Evolutionary conservation across 352 stramenopile species (phyloP), one percentile per base, ranked within the genome.

Genomic region (Globisporangium parvum): DNA sequence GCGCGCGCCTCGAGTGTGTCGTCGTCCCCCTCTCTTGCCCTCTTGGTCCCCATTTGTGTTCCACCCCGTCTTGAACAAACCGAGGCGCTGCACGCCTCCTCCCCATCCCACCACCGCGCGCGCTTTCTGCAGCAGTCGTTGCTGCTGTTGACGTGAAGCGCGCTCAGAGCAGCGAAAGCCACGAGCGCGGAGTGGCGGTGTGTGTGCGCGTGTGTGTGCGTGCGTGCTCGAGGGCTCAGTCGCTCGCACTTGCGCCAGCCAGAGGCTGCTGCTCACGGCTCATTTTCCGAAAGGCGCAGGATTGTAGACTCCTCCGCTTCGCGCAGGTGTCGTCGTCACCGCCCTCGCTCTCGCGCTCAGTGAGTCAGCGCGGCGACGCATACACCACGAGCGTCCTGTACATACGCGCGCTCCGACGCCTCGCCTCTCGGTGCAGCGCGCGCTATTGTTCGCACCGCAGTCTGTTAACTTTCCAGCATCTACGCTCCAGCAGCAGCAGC

Each of bases 201-300:
- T 18, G 1, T 18, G 39, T 20, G 37, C 12, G 12, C 37, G 12
- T 18, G 17, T 9, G 12, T 18, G 12, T 42, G 37, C 12, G 15
- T 20, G 39, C 0, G 39, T 44, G 39, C 15, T 18, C 39, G 18
- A 31, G 26, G 3, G 26, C 26, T 31, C 26, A 6, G 26, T 31
- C 26, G 26, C 26, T 31, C 26, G 26, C 26, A 31, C 26, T 6
- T 2, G 26, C 14, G 14, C 39, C 39, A 44, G 6, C 39, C 6
- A 5, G 6, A 37, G 6, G 31, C 39, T 44, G 39, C 39, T 44
- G 42, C 6, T 24, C n/a, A n/a, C 42, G 9, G 42, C 28, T 58
- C 52, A 58, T 37, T 58, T 57, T 20, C 31, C 52, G 42, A 58
- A 37, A 51, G 28, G 20, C 41, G 20, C 52, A 42, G 40, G 20